Base-by-base conservation (phyloP, 768 basidiomycete species). In the Mrakia frigida region DNA sequence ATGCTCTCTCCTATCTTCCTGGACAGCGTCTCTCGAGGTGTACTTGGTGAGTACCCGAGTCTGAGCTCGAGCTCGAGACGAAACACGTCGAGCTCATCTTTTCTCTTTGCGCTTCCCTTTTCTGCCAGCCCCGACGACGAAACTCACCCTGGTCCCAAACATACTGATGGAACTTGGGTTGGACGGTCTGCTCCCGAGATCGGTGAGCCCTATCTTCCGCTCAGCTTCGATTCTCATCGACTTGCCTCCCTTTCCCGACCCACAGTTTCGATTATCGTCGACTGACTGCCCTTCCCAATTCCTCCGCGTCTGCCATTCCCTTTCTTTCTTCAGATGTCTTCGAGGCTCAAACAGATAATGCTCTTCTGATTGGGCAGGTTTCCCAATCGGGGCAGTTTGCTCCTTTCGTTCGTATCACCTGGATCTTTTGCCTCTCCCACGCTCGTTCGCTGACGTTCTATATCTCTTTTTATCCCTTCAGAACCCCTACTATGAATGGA, bases 141-240 rank as follows among this genome's bases (percentile, higher is more conserved):
- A 4, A 81, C 79, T 11, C 94, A 97, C 83, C 95, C 94, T 4
- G 94, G 94, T 14, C 94, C 94, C 39, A 83, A 88, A 67, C 89
- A 90, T 77, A 77, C 84, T 0, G 92, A 96, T 79, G 93, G 93
- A 50, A 86, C 90, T 3, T 94, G 88, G 80, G 39, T 39, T 13
- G 71, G 71, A 23, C 71, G 71, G 6, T 72, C 71, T 23, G 71
- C 71, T 23, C 71, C 71, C 18, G 71, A 72, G 56, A 53, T 71
- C 33, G 33, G 70, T 50, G 11, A 23, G 21, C 13, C 31, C 9
- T 35, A 53, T 18, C 28, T 14, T 50, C 16, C 46, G 14, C 13
- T 50, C 46, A 14, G 16, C 18, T 50, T 50, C 6, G 46, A 3
- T 6, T 14, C 43, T 9, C 1, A 3, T 50, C 16, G 46, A 50